A percentile compares a stretch with the other conserved stretches of the same genome.
Evolutionary conservation across 495 filamentous ascomycete species (phyloP).

Genomic region (Aspergillus affinis): DNA sequence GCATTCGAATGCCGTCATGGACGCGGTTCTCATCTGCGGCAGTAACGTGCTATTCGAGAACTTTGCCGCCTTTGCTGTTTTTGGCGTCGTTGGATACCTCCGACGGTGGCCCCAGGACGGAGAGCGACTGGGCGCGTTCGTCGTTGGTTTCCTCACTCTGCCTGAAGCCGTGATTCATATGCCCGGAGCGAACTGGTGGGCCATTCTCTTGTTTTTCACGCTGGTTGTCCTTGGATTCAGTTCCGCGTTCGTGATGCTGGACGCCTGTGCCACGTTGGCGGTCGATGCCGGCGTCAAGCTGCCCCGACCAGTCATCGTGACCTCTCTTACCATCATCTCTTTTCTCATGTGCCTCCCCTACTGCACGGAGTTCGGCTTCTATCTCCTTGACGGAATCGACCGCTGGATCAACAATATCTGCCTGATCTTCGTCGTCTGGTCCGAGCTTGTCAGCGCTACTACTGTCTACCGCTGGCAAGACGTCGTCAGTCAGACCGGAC

Average conservation of each 20-base stretch:
- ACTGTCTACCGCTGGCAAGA: slow-evolving; percentile 31
- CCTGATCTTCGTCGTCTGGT: slow-evolving; percentile 30
- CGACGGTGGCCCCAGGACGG: slow-evolving; percentile 29
- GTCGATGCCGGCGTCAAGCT: slow-evolving; percentile 24
- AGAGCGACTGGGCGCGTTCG: slow-evolving; percentile 34
- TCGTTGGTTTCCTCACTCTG: slow-evolving; percentile 39
- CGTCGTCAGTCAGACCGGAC: slow-evolving; percentile 31
- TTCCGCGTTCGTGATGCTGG: slow-evolving; percentile 29
- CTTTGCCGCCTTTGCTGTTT: slow-evolving; percentile 42
- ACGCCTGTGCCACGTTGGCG: slow-evolving; percentile 23
- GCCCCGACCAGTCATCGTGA: slow-evolving; percentile 26
- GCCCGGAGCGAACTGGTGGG: slow-evolving; percentile 42
- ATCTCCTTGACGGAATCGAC: slow-evolving; percentile 28
- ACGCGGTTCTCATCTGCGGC: slow-evolving; percentile 36
- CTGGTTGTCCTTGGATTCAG: slow-evolving; percentile 30
- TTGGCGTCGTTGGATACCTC: slow-evolving; percentile 41
- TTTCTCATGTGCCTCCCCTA: slow-evolving; percentile 30
- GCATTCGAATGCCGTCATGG: slow-evolving; percentile 39
- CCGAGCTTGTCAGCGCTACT: slow-evolving; percentile 25
- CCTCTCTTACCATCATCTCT: slow-evolving; percentile 22
- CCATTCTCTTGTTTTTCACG: slow-evolving; percentile 38
- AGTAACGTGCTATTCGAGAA: slow-evolving; percentile 42
- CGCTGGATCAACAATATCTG: slow-evolving; percentile 29
- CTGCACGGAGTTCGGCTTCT: slow-evolving; percentile 28
- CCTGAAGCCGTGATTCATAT: slow-evolving; percentile 39